Conservation (phyloP, 2,329 filamentous ascomycete species). For the Botrytis galanthina region DNA sequence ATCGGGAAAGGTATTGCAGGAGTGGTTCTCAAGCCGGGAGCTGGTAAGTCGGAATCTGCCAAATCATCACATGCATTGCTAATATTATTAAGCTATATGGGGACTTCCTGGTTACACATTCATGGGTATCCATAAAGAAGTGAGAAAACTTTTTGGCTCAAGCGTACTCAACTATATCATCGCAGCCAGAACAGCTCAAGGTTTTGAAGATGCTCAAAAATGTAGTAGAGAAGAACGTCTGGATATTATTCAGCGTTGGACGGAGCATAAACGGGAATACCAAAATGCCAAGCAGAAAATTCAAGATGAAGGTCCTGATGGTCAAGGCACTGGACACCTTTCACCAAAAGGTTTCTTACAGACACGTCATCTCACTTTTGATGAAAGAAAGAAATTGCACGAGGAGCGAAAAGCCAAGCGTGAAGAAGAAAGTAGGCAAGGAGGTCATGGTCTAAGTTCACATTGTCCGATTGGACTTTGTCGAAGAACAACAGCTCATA, state of each 20-base stretch:
- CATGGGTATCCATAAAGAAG: slow-evolving; percentile 77
- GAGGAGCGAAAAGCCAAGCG: slow-evolving; percentile 45
- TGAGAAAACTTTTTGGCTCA: slow-evolving; percentile 67
- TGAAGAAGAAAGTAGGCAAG: slow-evolving; percentile 33
- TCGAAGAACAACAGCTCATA: slow-evolving; percentile 26
- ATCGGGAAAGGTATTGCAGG: slow-evolving; percentile 83
- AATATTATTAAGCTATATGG: slow-evolving; percentile 52
- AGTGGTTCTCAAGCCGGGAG: slow-evolving; percentile 76
- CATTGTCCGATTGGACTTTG: slow-evolving; percentile 32
- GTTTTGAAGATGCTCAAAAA: slow-evolving; percentile 61
- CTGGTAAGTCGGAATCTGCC: slow-evolving; percentile 51
- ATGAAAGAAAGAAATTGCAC: slow-evolving; percentile 52
- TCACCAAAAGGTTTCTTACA: slow-evolving; percentile 48
- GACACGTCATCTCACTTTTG: slow-evolving; percentile 48
- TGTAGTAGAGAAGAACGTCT: slow-evolving; percentile 58
- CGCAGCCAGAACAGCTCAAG: slow-evolving; percentile 72
- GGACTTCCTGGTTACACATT: slow-evolving; percentile 76
- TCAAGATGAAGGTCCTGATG: slow-evolving; percentile 35
- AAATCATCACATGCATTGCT: slow-evolving; percentile 7
- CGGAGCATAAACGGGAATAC: slow-evolving; percentile 37
- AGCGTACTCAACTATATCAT: slow-evolving; percentile 78
- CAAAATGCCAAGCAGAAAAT: slow-evolving; percentile 43
- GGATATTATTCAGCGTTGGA: slow-evolving; percentile 61
- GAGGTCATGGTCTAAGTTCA: slow-evolving; percentile 25
- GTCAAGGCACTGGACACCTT: slow-evolving; percentile 29